phyloP scores from a whole-genome alignment of 2,329 filamentous ascomycete genomes.

The Colletotrichum plurivorum region DNA sequence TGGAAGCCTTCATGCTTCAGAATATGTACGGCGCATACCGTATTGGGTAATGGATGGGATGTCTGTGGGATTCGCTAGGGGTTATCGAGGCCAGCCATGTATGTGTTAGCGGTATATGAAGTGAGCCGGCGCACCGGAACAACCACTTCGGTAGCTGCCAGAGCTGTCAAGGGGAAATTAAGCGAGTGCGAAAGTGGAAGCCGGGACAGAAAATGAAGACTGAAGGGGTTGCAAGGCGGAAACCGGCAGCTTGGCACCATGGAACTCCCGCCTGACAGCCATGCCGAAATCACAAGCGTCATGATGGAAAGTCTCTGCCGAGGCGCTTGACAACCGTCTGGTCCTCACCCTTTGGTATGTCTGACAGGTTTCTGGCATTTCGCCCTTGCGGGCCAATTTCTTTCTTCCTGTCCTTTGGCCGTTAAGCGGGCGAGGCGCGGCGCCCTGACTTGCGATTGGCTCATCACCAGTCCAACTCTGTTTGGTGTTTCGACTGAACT shows the following conservation, averaged over 20 bases:
- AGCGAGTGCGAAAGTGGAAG: slow-evolving; percentile 17
- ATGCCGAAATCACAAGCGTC: slow-evolving; percentile 13
- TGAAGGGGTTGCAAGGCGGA: not conserved
- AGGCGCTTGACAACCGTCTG: slow-evolving; percentile 1
- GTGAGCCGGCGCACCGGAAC: not conserved
- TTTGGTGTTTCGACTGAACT: slow-evolving; percentile 34
- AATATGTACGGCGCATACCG: not conserved
- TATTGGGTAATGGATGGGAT: slow-evolving; percentile 18
- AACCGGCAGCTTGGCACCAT: slow-evolving; percentile 18
- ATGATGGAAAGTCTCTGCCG: not conserved
- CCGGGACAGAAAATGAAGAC: not conserved
- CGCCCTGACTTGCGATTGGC: slow-evolving; percentile 26
- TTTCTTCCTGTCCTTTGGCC: not conserved
- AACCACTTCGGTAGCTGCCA: slow-evolving; percentile 1
- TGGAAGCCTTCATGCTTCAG: not conserved
- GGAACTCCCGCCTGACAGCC: not conserved
- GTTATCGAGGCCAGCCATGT: not conserved
- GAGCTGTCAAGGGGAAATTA: not conserved
- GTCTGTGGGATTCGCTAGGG: not conserved
- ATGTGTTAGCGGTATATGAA: slow-evolving; percentile 22
- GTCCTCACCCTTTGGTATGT: slow-evolving; percentile 8
- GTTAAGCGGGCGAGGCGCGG: slow-evolving; percentile 6
- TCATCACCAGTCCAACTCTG: slow-evolving; percentile 17
- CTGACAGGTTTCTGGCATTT: slow-evolving; percentile 13
- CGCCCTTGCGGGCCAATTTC: not conserved